Percentiles rank a stretch among this genome's conserved stretches.
Evolutionary conservation across 2,329 filamentous ascomycete species (phyloP).

Genomic region (Sclerotinia spermophila): DNA sequence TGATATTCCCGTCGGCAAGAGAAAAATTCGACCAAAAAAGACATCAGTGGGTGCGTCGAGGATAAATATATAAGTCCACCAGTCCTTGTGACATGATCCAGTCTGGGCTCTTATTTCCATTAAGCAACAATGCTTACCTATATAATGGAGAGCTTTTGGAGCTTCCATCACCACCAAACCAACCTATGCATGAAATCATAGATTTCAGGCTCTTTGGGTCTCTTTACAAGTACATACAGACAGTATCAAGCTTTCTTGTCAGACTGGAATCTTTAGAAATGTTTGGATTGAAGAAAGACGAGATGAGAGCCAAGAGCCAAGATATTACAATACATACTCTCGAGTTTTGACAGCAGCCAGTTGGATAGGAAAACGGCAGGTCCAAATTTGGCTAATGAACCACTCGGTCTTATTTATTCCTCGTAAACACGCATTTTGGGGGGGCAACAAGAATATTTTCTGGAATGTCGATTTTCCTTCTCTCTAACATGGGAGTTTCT

Average conservation of each 20-base stretch:
- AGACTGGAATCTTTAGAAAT: background rate
- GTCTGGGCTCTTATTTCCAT: background rate
- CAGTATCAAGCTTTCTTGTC: background rate
- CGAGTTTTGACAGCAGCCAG: background rate
- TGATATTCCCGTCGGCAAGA: background rate
- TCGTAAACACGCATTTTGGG: background rate
- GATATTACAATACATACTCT: background rate
- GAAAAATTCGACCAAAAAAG: background rate
- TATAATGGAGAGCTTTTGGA: background rate
- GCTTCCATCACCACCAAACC: background rate
- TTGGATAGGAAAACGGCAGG: background rate
- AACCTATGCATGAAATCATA: background rate
- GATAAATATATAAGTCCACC: background rate
- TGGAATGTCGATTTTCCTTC: background rate
- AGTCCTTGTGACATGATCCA: background rate
- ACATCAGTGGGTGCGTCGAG: background rate
- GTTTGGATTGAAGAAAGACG: background rate
- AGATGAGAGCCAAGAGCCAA: conserved; percentile 11
- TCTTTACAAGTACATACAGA: background rate
- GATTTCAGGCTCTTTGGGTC: background rate
- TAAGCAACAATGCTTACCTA: background rate
- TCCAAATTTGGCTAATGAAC: background rate
- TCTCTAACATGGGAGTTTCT: background rate
- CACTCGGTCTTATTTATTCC: background rate
- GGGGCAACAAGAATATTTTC: background rate